Evolutionary conservation across 2,329 filamentous ascomycete genomes (phyloP).

Genomic region (Gnomoniopsis sp.): DNA sequence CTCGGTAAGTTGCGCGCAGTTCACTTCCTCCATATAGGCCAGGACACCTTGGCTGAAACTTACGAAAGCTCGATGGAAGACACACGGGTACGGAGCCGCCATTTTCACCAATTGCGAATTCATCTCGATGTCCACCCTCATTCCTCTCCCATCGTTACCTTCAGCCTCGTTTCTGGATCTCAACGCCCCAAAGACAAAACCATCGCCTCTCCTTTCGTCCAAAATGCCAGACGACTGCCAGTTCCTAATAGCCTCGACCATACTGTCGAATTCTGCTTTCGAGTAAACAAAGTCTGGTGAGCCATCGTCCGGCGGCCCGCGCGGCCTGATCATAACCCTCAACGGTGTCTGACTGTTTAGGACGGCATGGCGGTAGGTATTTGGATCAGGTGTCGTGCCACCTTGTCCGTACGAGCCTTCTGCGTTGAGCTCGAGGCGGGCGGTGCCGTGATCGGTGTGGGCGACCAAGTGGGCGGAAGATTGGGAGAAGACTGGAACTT

Average conservation of each 20-base stretch:
- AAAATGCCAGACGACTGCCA: conserved; percentile 38
- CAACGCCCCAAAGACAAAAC: conserved; percentile 55
- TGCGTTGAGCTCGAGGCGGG: conserved; percentile 53
- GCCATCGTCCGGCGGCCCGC: conserved; percentile 30
- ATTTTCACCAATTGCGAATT: conserved; percentile 38
- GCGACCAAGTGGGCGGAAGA: conserved; percentile 37
- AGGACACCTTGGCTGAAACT: not conserved
- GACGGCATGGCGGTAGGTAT: conserved; percentile 33
- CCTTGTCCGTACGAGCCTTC: conserved; percentile 46
- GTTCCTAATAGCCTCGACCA: conserved; percentile 36
- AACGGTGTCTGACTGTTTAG: conserved; percentile 31
- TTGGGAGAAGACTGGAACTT: conserved; percentile 53
- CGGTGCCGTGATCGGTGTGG: conserved; percentile 35
- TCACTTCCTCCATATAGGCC: not conserved
- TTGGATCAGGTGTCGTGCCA: conserved; percentile 47
- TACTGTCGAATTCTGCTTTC: conserved; percentile 37
- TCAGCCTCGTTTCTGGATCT: not conserved
- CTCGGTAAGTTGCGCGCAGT: not conserved
- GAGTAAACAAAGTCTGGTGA: conserved; percentile 48
- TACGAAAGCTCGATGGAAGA: conserved; percentile 54
- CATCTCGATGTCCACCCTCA: conserved; percentile 36
- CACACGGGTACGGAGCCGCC: conserved; percentile 40
- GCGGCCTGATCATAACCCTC: conserved; percentile 55
- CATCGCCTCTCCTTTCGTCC: conserved; percentile 41
- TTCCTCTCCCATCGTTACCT: not conserved